These are phyloP conservation scores for Microbotryum lychnidis-dioicae DNA, from an alignment of 1,284 basidiomycete genomes.

Conservation along the genomic window DNA sequence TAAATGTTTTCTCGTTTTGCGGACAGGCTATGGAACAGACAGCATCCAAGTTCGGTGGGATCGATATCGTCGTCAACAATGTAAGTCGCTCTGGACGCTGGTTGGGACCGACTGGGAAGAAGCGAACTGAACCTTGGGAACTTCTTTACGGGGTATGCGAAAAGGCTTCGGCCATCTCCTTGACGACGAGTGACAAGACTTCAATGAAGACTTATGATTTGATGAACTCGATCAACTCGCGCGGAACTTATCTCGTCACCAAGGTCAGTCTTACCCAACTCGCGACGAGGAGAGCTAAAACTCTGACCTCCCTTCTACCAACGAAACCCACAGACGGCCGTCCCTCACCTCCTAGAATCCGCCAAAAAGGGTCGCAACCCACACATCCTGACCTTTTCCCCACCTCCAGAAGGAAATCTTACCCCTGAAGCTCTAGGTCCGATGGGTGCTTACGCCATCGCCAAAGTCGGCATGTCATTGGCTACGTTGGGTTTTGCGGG, in stretches of 20 bases:
- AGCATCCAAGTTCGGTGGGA: conserved; percentile 32
- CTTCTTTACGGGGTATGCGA: conserved; percentile 4
- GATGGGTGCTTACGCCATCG: conserved; percentile 34
- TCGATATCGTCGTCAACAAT: conserved; percentile 40
- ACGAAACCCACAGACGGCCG: conserved; percentile 26
- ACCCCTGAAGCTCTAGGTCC: conserved; percentile 20
- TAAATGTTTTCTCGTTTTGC: background rate
- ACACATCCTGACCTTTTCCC: conserved; percentile 38
- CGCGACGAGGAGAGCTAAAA: background rate
- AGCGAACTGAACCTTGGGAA: background rate
- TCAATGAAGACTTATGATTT: conserved; percentile 33
- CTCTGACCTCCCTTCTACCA: no score
- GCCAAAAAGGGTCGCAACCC: conserved; percentile 31
- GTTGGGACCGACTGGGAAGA: background rate
- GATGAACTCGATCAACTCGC: conserved; percentile 36
- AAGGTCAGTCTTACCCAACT: background rate
- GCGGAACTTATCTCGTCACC: conserved; percentile 36
- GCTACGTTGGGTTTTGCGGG: conserved; percentile 35
- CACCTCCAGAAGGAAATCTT: conserved; percentile 33
- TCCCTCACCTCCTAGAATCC: conserved; percentile 35
- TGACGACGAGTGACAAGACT: conserved; percentile 30
- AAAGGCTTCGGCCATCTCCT: conserved; percentile 35
- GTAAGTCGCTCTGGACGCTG: conserved; percentile 10
- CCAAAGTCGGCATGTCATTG: conserved; percentile 38
- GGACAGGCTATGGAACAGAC: conserved; percentile 26